Percentiles rank a stretch among this genome's conserved stretches.
phyloP scores from a whole-genome alignment of 2,329 filamentous ascomycete genomes.

The Venturia carpophila region DNA sequence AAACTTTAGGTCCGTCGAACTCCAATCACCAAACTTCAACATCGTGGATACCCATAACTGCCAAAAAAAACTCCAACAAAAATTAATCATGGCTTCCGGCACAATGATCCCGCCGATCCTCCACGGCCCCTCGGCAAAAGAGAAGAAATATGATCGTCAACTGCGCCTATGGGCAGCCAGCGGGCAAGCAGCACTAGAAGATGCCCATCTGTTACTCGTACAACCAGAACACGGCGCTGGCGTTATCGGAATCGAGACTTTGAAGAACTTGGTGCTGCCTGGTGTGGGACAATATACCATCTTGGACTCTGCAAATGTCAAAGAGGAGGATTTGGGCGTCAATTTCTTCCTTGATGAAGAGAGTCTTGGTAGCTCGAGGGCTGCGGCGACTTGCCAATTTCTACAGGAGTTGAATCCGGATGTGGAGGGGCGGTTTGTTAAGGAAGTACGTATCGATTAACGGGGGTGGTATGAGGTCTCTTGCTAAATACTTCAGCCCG shows the following conservation, averaged over 20 bases:
- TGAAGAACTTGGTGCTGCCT: constrained; percentile 96
- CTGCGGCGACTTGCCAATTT: constrained; percentile 67
- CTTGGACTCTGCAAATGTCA: constrained; percentile 69
- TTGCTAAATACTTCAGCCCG: constrained; percentile 22
- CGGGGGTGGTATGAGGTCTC: too few relatives aligned
- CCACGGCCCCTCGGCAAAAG: constrained; percentile 36
- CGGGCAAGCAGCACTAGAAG: constrained; percentile 83
- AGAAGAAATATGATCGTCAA: constrained; percentile 81
- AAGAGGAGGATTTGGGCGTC: constrained; percentile 76
- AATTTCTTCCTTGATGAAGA: constrained; percentile 92
- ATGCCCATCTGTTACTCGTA: constrained; percentile 81
- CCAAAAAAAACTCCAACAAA: neutral
- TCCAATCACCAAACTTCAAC: neutral
- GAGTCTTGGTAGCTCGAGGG: constrained; percentile 67
- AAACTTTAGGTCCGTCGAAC: neutral
- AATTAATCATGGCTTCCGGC: constrained; percentile 4
- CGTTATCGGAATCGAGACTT: constrained; percentile 77
- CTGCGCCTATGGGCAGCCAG: constrained; percentile 90
- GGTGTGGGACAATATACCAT: constrained; percentile 89
- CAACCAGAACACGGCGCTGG: constrained; percentile 69
- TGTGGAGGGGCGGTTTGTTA: constrained; percentile 65
- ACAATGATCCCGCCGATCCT: constrained; percentile 31
- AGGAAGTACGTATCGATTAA: constrained; percentile 38
- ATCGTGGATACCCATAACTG: neutral
- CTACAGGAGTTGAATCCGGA: constrained; percentile 88